Evolutionary conservation across 148 eudicot species (phyloP), one percentile per base, ranked within the genome.

Genomic region (Vaccinium corymbosum): DNA sequence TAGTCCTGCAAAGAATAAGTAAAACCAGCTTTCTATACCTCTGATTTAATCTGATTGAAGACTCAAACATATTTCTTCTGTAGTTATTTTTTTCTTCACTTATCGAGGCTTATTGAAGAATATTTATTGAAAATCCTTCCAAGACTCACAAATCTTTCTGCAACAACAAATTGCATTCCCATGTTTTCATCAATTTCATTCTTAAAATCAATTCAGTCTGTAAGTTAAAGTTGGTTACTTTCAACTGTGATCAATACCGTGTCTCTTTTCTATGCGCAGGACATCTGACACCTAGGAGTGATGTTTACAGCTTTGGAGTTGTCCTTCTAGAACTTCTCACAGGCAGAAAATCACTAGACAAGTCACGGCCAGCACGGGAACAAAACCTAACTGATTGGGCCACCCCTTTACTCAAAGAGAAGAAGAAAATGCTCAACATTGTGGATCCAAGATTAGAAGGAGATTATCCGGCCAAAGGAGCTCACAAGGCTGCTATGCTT

Each of bases 361-460:
- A 95, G 85, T 89, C 92, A 1, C 79, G 95, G 55, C 92, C 97
- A 62, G 89, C 94, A n/a, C 85, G 98, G 12, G 98, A 93, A 71
- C 98, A 95, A 82, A 95, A 95, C 73, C 92, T 95, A 14, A 89
- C 92, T 48, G 98, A 95, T 25, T 95, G 98, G 98, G 98, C 98
- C 59, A 27, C 90, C 32, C 98, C 98, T 13, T 87, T 95, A 71
- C 94, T 95, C 1, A 89, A 70, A 84, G 98, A 95, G 84, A 95
- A 92, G 92, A 95, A 93, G 89, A 95, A 92, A 83, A 46, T 92
- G 76, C 85, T 90, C 6, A 88, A 89, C 90, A 89, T 95, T 29
- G 89, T 93, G 2, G 97, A 95, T 84, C 91, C 94, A 6, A 86
- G 98, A 81, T 78, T 95, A 29, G 94, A 90, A 19, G 94, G 90